Conservation (phyloP, 352 stramenopile species). For the Globisporangium radiosum region DNA sequence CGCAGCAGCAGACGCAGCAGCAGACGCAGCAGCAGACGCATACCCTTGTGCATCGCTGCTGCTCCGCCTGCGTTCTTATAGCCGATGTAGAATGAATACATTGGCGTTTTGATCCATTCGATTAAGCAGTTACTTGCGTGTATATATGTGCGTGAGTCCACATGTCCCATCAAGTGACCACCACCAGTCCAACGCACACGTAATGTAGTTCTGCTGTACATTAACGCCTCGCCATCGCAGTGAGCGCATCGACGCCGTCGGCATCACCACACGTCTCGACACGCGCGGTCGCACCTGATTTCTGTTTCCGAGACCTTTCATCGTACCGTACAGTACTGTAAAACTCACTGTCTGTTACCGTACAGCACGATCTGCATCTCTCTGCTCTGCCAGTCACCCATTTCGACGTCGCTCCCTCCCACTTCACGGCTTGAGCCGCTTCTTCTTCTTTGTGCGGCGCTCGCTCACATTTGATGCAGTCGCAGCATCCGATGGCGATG, state of each 20-base stretch:
- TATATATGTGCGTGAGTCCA: too few relatives aligned
- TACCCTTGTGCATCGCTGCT: too few relatives aligned
- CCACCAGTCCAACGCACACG: too few relatives aligned
- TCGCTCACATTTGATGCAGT: slow-evolving; percentile 2
- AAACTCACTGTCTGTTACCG: not conserved
- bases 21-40: not conserved
- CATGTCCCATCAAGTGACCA: too few relatives aligned
- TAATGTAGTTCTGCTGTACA: not conserved
- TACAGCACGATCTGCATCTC: too few relatives aligned
- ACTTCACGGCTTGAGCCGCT: too few relatives aligned
- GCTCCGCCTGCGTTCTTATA: not conserved
- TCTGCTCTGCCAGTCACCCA: not conserved
- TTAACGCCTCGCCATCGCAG: not conserved
- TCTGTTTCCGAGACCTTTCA: not conserved
- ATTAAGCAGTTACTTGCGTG: too few relatives aligned
- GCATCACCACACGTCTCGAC: not conserved
- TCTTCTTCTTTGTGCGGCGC: slow-evolving; percentile 5
- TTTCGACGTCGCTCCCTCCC: not conserved
- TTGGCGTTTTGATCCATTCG: slow-evolving; percentile 7
- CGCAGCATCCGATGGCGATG: not conserved
- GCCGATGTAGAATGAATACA: slow-evolving; percentile 21
- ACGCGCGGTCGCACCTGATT: not conserved
- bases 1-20: not conserved
- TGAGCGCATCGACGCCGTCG: not conserved
- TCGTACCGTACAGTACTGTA: not conserved